Percentiles rank a stretch among this genome's conserved stretches.
Evolutionary conservation across 768 basidiomycete species (phyloP).

Genomic region (Russula brevipes): DNA sequence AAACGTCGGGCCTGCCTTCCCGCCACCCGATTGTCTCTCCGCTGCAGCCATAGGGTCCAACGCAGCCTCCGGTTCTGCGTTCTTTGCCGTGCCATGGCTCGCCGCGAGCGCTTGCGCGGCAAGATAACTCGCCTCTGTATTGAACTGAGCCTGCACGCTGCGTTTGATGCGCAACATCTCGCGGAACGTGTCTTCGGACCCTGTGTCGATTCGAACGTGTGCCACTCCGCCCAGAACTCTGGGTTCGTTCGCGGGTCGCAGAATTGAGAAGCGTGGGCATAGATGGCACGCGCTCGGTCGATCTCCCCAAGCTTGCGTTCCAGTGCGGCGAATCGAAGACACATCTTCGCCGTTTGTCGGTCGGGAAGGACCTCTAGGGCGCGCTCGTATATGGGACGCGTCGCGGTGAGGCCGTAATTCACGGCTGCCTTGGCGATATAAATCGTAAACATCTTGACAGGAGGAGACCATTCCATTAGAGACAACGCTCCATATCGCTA

Average conservation of each 20-base stretch:
- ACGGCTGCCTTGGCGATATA: constrained; percentile 97
- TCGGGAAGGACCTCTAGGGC: constrained; percentile 92
- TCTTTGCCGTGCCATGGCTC: constrained; percentile 48
- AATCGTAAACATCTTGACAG: constrained; percentile 81
- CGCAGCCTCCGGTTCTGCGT: constrained; percentile 38
- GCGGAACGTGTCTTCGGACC: constrained; percentile 96
- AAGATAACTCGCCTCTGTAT: constrained; percentile 91
- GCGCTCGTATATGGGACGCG: constrained; percentile 91
- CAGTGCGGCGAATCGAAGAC: constrained; percentile 88
- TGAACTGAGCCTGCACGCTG: constrained; percentile 97
- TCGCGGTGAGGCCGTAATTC: constrained; percentile 94
- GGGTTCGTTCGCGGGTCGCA: constrained; percentile 92
- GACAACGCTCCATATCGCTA: neutral
- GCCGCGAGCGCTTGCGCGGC: constrained; percentile 84
- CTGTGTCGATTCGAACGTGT: constrained; percentile 97
- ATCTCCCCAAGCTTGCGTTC: constrained; percentile 99
- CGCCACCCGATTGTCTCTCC: constrained; percentile 55
- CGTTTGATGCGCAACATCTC: constrained; percentile 95
- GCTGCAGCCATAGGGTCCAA: constrained; percentile 86
- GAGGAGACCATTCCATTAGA: neutral
- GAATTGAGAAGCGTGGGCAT: constrained; percentile 97
- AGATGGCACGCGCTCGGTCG: constrained; percentile 93
- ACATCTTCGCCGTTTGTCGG: constrained; percentile 95
- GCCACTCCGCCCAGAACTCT: constrained; percentile 96
- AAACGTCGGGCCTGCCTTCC: constrained; percentile 59